Evolutionary conservation across 78 protist species (phyloP).

Genomic region (Guillardia theta): DNA sequence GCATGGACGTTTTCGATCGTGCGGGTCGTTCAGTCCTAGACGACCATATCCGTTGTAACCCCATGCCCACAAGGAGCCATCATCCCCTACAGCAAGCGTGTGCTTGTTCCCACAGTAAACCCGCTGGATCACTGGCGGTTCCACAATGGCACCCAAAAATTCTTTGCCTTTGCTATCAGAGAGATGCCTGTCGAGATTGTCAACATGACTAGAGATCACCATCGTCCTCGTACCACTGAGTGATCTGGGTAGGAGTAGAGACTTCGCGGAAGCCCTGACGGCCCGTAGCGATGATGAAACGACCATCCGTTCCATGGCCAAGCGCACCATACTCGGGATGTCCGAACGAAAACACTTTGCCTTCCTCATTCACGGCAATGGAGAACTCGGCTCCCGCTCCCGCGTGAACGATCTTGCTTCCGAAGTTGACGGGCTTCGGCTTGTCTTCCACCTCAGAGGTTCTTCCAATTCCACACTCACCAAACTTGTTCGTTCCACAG

Average conservation of each 20-base stretch:
- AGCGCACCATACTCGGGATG: constrained; percentile 1
- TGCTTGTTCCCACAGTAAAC: constrained; percentile 1
- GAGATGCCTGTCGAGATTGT: neutral
- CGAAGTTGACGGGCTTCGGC: neutral
- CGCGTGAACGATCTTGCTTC: neutral
- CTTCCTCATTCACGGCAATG: neutral
- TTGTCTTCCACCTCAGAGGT: neutral
- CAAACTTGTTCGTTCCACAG: neutral
- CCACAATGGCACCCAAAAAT: neutral
- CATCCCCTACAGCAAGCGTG: neutral
- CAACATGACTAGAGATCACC: neutral
- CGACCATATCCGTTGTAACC: neutral
- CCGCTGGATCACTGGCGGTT: neutral
- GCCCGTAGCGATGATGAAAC: neutral
- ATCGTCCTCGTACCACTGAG: neutral
- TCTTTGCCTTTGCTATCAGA: neutral
- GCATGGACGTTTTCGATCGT: neutral
- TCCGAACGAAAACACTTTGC: neutral
- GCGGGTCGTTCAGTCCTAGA: neutral
- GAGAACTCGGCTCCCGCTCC: neutral
- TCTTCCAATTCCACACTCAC: neutral
- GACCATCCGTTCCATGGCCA: neutral
- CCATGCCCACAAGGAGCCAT: neutral
- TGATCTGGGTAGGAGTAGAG: neutral
- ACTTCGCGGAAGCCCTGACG: neutral